These are phyloP conservation scores for Ogataea populi-albae DNA, from an alignment of 805 yeast genomes.

Conservation along the genomic window DNA sequence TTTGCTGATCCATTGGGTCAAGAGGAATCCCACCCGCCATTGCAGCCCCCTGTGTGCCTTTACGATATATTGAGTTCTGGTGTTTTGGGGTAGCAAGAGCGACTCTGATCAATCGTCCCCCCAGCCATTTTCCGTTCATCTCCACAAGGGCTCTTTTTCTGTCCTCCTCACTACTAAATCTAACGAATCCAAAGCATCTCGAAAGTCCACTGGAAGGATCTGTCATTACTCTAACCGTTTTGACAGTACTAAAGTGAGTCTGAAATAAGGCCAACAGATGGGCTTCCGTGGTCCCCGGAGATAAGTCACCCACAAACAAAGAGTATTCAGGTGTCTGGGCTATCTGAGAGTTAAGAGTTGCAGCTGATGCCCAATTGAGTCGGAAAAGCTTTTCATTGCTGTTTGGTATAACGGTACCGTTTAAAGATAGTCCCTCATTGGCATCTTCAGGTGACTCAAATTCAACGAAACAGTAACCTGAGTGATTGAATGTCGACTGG, in stretches of 20 bases:
- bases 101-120: slow-evolving; percentile 72
- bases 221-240: slow-evolving; percentile 82
- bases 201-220: slow-evolving; percentile 78
- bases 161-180: slow-evolving; percentile 69
- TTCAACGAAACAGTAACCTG: slow-evolving; percentile 78
- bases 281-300: slow-evolving; percentile 78
- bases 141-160: slow-evolving; percentile 64
- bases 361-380: slow-evolving; percentile 83
- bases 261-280: slow-evolving; percentile 72
- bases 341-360: slow-evolving; percentile 67
- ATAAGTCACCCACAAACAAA: slow-evolving; percentile 77
- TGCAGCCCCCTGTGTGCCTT: slow-evolving; percentile 14
- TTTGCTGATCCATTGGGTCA: slow-evolving; percentile 24
- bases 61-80: slow-evolving; percentile 24
- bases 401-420: slow-evolving; percentile 65
- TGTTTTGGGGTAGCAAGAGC: slow-evolving; percentile 77
- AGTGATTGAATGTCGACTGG: slow-evolving; percentile 29
- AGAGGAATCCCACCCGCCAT: slow-evolving; percentile 18
- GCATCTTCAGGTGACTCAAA: slow-evolving; percentile 69
- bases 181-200: slow-evolving; percentile 77
- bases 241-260: slow-evolving; percentile 59
- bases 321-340: slow-evolving; percentile 75
- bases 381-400: slow-evolving; percentile 58
- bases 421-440: slow-evolving; percentile 60
- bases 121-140: slow-evolving; percentile 80